Evolutionary conservation across 306 rosid genomes (phyloP).

Genomic region (Corylus americana): DNA sequence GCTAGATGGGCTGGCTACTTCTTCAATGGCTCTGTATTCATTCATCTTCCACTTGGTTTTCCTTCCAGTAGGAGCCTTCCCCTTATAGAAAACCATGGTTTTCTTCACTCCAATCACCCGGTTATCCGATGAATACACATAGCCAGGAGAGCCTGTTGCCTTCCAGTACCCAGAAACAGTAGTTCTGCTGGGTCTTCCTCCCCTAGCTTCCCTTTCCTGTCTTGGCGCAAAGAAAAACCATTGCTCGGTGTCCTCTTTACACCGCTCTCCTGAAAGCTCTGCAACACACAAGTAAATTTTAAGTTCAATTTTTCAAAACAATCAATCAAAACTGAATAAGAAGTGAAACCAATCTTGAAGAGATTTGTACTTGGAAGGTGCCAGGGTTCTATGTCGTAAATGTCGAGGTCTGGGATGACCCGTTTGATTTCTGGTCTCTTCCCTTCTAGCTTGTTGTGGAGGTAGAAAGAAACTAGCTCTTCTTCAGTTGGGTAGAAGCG

Average conservation of each 20-base stretch:
- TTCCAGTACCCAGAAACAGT: conserved; percentile 86
- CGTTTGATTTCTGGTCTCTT: conserved; percentile 29
- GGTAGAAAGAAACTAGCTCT: conserved; percentile 72
- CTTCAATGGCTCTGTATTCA: conserved; percentile 76
- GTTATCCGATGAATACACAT: conserved; percentile 68
- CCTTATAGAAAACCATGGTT: conserved; percentile 82
- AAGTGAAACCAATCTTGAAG: neutral
- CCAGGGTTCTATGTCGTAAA: conserved; percentile 70
- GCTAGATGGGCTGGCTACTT: conserved; percentile 21
- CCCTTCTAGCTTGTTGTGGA: conserved; percentile 60
- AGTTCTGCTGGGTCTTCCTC: conserved; percentile 80
- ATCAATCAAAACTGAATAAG: neutral
- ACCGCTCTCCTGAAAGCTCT: conserved; percentile 67
- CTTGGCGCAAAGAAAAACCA: conserved; percentile 84
- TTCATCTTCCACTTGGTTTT: conserved; percentile 95
- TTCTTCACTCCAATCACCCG: conserved; percentile 71
- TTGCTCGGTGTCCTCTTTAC: conserved; percentile 77
- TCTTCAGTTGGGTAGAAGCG: conserved; percentile 90
- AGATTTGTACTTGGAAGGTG: conserved; percentile 59
- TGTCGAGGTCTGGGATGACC: conserved; percentile 60
- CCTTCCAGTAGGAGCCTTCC: conserved; percentile 78
- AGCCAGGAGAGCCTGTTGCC: conserved; percentile 84
- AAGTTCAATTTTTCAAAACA: neutral
- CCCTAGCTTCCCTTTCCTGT: conserved; percentile 76
- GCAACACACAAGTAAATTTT: conserved; percentile 10